Evolutionary conservation across 331 rosid species (phyloP).

Genomic region (Stylosanthes scabra): DNA sequence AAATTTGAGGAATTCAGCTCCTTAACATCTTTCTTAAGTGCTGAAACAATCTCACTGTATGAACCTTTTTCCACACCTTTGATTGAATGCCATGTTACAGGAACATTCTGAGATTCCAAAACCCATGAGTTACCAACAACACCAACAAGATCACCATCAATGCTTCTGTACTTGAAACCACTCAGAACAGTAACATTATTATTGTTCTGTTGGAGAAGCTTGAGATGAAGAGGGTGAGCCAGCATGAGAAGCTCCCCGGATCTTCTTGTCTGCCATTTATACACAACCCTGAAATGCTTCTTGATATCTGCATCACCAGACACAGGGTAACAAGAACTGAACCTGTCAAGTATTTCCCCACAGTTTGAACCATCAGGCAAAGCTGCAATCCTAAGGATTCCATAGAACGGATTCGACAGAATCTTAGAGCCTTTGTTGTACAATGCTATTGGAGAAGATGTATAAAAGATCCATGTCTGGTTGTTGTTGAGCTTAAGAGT

Average conservation of each 20-base stretch:
- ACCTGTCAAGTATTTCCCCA: conserved; percentile 54
- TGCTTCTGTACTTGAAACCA: conserved; percentile 61
- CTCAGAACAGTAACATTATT: conserved; percentile 42
- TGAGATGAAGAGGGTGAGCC: conserved; percentile 84
- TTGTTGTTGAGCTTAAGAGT: conserved; percentile 61
- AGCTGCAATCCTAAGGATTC: conserved; percentile 59
- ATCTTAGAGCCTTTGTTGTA: conserved; percentile 36
- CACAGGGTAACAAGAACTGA: conserved; percentile 63
- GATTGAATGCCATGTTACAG: conserved; percentile 73
- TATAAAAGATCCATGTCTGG: conserved; percentile 57
- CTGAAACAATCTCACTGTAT: conserved; percentile 51
- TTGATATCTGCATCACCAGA: conserved; percentile 57
- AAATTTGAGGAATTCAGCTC: conserved; percentile 46
- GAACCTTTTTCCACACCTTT: conserved; percentile 54
- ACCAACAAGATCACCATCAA: conserved; percentile 66
- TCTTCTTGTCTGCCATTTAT: conserved; percentile 62
- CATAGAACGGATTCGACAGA: conserved; percentile 56
- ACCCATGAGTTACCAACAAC: conserved; percentile 74
- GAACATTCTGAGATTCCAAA: conserved; percentile 55
- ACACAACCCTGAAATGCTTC: conserved; percentile 51
- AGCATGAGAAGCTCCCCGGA: conserved; percentile 63
- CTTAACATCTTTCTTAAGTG: conserved; percentile 62
- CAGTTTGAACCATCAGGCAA: conserved; percentile 39
- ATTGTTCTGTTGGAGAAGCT: conserved; percentile 43
- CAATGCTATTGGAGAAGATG: conserved; percentile 57